Base-by-base conservation (phyloP, 2,329 filamentous ascomycete genomes). In the Tolypocladium inflatum region DNA sequence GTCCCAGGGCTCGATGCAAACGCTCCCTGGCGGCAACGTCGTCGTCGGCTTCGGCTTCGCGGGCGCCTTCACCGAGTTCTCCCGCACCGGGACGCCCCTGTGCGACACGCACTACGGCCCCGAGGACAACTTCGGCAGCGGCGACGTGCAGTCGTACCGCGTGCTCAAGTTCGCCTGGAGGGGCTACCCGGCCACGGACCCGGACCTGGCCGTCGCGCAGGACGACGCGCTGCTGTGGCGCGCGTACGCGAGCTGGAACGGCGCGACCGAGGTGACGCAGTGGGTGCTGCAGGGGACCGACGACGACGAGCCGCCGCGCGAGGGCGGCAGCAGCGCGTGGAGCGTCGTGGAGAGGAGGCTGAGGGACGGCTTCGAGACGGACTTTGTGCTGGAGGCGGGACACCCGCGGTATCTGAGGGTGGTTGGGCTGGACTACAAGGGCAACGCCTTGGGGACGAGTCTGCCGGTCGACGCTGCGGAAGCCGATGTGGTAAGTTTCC, bases 1-100 rank as follows among this genome's bases (percentile, higher is more conserved):
- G 17, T 61, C 59, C 6, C 59, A 59, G 35, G 59, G 59, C 30
- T 59, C 57, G 23, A 52, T 59, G 52, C 59, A 59, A 41, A 58
- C 54, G 26, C 67, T 80, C 8, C 67, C 73, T 2, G 72, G 74
- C 60, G 72, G 73, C 37, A 74, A 76, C 57, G 69, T 73, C 3
- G 71, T 78, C 57, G 68, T 79, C 19, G 75, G 75, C 26, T 80
- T 73, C 67, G 76, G 77, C 21, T 59, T 61, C 56, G 59, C 63
- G 6, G 59, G 62, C 10, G 62, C 63, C n/a, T 64, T 67, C 50
- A 67, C 65, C 17, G 69, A 71, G 56, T 69, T 63, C 55, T 50
- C 61, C 2, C 57, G 52, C 48, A 58, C 66, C 53, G 69, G 68
- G 37, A 63, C 57, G 55, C 59, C 63, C 7, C 55, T 61, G 26